Base-by-base conservation (phyloP, 2,329 filamentous ascomycete species). In the Ceratocystiopsis minuta region DNA sequence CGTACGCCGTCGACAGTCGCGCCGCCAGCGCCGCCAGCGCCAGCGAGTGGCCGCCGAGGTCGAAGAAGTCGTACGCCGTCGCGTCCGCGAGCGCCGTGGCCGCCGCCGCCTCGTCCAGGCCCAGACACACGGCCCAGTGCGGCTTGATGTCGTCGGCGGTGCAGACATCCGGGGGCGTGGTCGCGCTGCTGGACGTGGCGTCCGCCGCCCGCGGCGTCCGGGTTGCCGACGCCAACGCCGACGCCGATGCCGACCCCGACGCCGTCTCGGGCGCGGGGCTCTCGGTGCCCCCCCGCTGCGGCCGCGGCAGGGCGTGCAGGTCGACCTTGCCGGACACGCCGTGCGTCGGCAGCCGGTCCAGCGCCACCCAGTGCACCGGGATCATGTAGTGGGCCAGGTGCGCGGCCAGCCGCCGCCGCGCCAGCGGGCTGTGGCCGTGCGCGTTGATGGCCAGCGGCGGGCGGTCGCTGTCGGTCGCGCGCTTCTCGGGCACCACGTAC, bases 331-430 rank as follows among this genome's bases (percentile, higher is more conserved):
- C 82, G 14, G 81, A 87, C 1, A 88, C 82, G 39, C 73, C 75
- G 50, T 85, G 77, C 0, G 80, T 86, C 0, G 82, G 82, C 6
- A 88, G 59, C 46, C 70, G 68, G 3, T 78, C 70, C 31, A 87
- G 59, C 52, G 80, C 72, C 34, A 87, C 75, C 82, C 82, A 88
- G 3, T 86, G 57, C 1, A 78, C 68, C 0, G 82, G 82, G 42
- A 88, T 78, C 82, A 88, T 87, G 58, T 88, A 88, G 47, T 83
- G 80, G 1, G 82, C 82, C 28, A 88, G 66, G 47, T 75, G 74
- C 15, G 69, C 62, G 1, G 75, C 67, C 3, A 94, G 68, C 55
- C 95, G 73, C 52, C 83, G 78, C 53, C 90, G 83, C 0, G 82
- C 83, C 37, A 88, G 67, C 51, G 90, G 75, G 59, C 75, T 81